Base-by-base conservation (phyloP, 1,284 basidiomycete genomes). In the Fomitopsis palustris region DNA sequence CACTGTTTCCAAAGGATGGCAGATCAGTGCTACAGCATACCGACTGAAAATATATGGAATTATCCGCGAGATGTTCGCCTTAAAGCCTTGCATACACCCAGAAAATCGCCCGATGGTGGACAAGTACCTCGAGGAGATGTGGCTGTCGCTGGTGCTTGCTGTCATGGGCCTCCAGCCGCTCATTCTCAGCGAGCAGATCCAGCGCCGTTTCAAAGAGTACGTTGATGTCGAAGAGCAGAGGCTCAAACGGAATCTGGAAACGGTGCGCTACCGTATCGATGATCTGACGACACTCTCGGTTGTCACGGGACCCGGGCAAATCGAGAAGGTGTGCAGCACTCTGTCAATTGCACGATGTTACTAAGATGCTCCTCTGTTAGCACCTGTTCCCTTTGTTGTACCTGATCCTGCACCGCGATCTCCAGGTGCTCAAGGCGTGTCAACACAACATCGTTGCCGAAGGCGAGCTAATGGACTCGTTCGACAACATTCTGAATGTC, bases 231-330 rank as follows among this genome's bases (percentile, higher is more conserved):
- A 68, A 33, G 64, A 70, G 39, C 43, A 59, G 6, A 47, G 62
- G 4, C 47, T 71, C 6, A 55, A 56, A n/a, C 52, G 61, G n/a
- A 68, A 66, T 19, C 64, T 75, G 25, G 59, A 70, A 29, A 56
- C 59, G 2, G 60, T 67, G n/a, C 61, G 62, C 10, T 70, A 67
- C 56, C 60, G 66, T 23, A 53, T 72, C 23, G 70, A 71, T 53
- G 67, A 64, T 4, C 31, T 64, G 12, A 65, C 68, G 54, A 71
- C 67, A 5, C 59, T 71, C 2, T 57, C 60, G 2, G 55, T 68
- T 17, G 62, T 70, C 25, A 63, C 63, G 8, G 69, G 70, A 2
- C 64, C 61, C 9, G 61, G 58, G 19, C 59, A 65, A 17, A 56
- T 70, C 4, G 69, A 70, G 38, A 63, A 64, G 54, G 68, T 67